These are phyloP conservation scores for Diaporthe capsici DNA, from an alignment of 2,329 filamentous ascomycete species.

Conservation along the genomic window DNA sequence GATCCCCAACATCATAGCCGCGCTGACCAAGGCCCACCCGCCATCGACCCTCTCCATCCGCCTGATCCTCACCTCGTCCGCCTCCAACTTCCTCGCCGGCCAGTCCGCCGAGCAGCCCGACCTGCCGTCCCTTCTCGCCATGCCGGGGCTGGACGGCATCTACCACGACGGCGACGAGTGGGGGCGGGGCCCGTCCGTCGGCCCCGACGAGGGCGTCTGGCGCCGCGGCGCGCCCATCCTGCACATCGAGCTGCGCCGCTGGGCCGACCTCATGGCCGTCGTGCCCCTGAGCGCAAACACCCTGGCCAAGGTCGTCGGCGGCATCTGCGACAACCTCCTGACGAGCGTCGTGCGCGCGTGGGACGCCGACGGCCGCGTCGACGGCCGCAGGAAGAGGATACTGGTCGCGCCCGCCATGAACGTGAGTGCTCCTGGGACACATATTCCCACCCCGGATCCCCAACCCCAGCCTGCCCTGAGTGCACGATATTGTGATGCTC, in stretches of 20 bases:
- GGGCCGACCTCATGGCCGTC: constrained; percentile 86
- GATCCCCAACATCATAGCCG: constrained; percentile 74
- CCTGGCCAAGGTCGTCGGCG: constrained; percentile 85
- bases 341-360: constrained; percentile 85
- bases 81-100: constrained; percentile 81
- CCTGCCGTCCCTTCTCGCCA: constrained; percentile 67
- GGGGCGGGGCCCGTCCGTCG: constrained; percentile 52
- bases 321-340: constrained; percentile 83
- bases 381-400: constrained; percentile 74
- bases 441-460: background rate
- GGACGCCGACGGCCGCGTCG: constrained; percentile 79
- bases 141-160: constrained; percentile 83
- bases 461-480: background rate
- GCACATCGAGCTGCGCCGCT: constrained; percentile 88
- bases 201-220: constrained; percentile 74
- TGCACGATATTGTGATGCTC: background rate
- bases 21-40: constrained; percentile 61
- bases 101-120: constrained; percentile 84
- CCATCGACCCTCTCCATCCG: constrained; percentile 78
- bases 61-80: constrained; percentile 83
- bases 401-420: constrained; percentile 71
- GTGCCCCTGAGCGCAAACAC: constrained; percentile 88
- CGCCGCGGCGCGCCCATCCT: constrained; percentile 82
- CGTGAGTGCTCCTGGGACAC: constrained; percentile 54
- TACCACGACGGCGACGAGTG: constrained; percentile 92